Conservation (phyloP, 208 protist species). For the Leishmania aethiopica region DNA sequence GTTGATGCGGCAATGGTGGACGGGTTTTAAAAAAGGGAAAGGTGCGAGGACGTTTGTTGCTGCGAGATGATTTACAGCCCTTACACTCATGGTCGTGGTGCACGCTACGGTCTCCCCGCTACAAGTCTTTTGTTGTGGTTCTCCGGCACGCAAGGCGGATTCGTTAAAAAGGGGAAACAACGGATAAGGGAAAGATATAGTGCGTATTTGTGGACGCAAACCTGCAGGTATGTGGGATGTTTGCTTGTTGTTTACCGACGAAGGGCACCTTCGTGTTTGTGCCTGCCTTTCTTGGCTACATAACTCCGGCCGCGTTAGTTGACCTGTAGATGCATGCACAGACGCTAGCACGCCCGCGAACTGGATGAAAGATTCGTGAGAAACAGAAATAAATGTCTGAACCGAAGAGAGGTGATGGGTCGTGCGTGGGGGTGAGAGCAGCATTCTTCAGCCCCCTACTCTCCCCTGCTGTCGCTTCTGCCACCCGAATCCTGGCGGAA, state of each 20-base stretch:
- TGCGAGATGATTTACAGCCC: too few species aligned
- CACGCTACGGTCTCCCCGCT: too few species aligned
- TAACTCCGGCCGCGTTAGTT: background rate
- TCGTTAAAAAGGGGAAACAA: too few species aligned
- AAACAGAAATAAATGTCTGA: background rate
- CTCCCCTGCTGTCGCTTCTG: background rate
- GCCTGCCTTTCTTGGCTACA: background rate
- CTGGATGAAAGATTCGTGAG: background rate
- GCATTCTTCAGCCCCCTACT: background rate
- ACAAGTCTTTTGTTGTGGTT: too few species aligned
- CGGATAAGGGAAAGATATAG: too few species aligned
- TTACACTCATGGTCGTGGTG: too few species aligned
- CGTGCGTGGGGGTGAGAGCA: background rate
- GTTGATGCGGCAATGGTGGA: too few species aligned
- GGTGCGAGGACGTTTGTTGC: too few species aligned
- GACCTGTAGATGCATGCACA: background rate
- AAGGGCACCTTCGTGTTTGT: too few species aligned
- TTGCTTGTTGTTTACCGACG: background rate
- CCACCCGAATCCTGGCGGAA: background rate
- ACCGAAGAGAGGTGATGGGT: background rate
- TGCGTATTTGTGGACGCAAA: background rate
- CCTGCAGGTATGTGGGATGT: slow-evolving; percentile 1
- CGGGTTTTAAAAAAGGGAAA: too few species aligned
- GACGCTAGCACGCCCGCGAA: background rate
- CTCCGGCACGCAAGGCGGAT: too few species aligned